Percentiles rank a stretch among this genome's conserved stretches.
These are phyloP conservation scores for Chrysanthemum makinoi DNA, from an alignment of 129 eudicot species.

Conservation along the genomic window DNA sequence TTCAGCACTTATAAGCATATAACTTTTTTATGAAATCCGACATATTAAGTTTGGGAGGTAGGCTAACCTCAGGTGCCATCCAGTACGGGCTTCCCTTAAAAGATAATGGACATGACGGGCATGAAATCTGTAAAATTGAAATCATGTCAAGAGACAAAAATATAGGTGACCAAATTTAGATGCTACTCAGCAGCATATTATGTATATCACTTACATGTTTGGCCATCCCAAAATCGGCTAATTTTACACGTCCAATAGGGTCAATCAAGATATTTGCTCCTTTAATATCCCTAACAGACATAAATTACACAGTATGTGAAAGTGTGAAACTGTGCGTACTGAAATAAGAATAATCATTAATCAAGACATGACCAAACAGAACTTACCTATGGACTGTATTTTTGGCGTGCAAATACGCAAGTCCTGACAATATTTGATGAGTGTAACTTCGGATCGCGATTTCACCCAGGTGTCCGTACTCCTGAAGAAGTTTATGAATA, in stretches of 20 bases:
- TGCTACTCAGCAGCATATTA: conserved; percentile 1
- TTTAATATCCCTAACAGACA: conserved; percentile 55
- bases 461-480: conserved; percentile 67
- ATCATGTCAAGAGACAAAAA: neutral
- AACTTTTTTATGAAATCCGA: neutral
- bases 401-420: conserved; percentile 61
- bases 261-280: conserved; percentile 77
- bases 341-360: neutral
- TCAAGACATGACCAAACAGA: neutral
- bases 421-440: conserved; percentile 59
- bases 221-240: conserved; percentile 84
- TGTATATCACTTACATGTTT: conserved; percentile 52
- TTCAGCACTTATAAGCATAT: neutral
- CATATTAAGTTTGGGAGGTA: conserved; percentile 2
- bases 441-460: conserved; percentile 63
- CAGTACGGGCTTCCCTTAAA: conserved; percentile 77
- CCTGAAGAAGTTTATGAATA: conserved; percentile 71
- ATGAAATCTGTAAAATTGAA: conserved; percentile 45
- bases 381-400: conserved; percentile 66
- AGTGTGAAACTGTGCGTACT: neutral
- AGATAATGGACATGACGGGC: conserved; percentile 57
- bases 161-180: neutral
- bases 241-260: conserved; percentile 60
- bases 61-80: conserved; percentile 70
- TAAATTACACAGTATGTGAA: conserved; percentile 7